These are phyloP conservation scores for Vitis riparia DNA, from an alignment of 164 flowering plant genomes.

Conservation along the genomic window DNA sequence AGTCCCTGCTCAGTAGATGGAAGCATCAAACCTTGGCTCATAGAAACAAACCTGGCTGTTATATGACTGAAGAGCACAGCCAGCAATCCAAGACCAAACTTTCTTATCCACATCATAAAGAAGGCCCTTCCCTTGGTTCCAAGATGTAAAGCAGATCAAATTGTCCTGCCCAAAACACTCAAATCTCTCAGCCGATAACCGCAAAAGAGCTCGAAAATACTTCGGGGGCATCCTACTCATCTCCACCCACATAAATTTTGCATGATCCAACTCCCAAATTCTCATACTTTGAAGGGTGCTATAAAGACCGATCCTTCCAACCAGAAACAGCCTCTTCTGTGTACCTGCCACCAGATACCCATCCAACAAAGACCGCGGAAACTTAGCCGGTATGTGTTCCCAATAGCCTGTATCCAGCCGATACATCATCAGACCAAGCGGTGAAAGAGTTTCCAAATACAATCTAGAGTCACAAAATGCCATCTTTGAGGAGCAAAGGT, in stretches of 20 bases:
- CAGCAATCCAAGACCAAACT: conserved; percentile 94
- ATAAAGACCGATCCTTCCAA: conserved; percentile 86
- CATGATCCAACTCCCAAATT: conserved; percentile 96
- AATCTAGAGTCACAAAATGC: conserved; percentile 85
- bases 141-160: conserved; percentile 75
- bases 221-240: conserved; percentile 93
- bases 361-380: conserved; percentile 86
- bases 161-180: conserved; percentile 98
- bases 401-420: conserved; percentile 66
- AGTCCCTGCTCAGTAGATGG: conserved; percentile 41
- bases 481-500: conserved; percentile 94
- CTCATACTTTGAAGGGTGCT: conserved; percentile 91
- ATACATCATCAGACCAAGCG: conserved; percentile 92
- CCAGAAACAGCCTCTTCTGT: conserved; percentile 81
- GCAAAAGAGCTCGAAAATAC: conserved; percentile 73
- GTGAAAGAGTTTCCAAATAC: conserved; percentile 89
- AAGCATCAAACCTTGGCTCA: conserved; percentile 94
- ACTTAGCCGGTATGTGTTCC: conserved; percentile 94
- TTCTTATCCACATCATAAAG: conserved; percentile 86
- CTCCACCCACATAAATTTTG: conserved; percentile 76
- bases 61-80: conserved; percentile 87
- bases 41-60: conserved; percentile 91
- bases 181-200: conserved; percentile 93
- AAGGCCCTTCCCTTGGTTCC: conserved; percentile 96
- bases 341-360: conserved; percentile 93